Evolutionary conservation across 345 rosid genomes (phyloP).

Genomic region (Erysimum cheiranthoides): DNA sequence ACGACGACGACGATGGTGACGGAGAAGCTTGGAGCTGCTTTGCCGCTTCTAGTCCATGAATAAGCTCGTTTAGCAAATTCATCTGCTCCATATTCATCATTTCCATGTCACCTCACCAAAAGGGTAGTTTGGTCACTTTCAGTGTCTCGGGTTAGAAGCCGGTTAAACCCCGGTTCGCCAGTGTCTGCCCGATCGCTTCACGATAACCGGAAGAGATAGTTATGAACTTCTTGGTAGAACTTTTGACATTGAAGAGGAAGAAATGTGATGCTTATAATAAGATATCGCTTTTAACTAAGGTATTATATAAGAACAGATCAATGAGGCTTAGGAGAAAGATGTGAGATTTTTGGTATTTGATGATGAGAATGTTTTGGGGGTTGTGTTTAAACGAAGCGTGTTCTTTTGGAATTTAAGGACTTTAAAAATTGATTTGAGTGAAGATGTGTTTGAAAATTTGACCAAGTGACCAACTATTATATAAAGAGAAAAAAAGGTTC

Average conservation of each 20-base stretch:
- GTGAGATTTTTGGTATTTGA: not conserved
- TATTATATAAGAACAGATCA: not conserved
- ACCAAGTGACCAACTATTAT: slow-evolving; percentile 37
- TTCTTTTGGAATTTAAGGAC: slow-evolving; percentile 37
- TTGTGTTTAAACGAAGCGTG: slow-evolving; percentile 34
- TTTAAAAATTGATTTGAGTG: slow-evolving; percentile 16
- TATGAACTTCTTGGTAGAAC: not conserved
- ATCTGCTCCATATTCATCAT: slow-evolving; percentile 55
- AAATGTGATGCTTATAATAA: not conserved
- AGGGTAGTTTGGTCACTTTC: not conserved
- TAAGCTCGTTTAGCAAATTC: slow-evolving; percentile 59
- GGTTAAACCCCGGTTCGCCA: not conserved
- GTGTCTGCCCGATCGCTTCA: not conserved
- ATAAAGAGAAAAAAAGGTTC: slow-evolving; percentile 23
- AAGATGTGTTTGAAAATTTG: slow-evolving; percentile 54
- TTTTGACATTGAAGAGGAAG: slow-evolving; percentile 4
- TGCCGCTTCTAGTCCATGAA: slow-evolving; percentile 62
- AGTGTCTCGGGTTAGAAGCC: not conserved
- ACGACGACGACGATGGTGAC: not conserved
- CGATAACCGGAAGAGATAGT: not conserved
- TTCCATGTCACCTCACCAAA: slow-evolving; percentile 16
- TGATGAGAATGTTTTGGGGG: slow-evolving; percentile 13
- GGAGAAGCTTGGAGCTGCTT: slow-evolving; percentile 56
- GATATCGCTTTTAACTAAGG: not conserved
- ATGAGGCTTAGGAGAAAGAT: slow-evolving; percentile 5